These are phyloP conservation scores for Roridomyces roridus DNA, from an alignment of 768 basidiomycete species.

Conservation along the genomic window DNA sequence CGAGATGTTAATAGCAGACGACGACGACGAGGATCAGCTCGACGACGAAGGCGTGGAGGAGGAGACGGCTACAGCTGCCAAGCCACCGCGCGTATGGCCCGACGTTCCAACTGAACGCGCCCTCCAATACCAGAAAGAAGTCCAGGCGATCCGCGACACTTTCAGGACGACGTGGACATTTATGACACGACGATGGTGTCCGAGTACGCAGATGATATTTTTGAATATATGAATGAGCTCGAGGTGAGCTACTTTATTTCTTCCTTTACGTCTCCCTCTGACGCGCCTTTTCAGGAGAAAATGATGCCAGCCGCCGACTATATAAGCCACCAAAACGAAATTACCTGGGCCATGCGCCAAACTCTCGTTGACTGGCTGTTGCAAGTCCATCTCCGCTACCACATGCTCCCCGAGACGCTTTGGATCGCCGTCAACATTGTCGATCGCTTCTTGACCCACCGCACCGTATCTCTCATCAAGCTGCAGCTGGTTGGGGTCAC, in stretches of 20 bases:
- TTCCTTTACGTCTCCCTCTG: slow-evolving; percentile 9
- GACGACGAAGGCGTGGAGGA: slow-evolving; percentile 36
- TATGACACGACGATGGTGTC: slow-evolving; percentile 96
- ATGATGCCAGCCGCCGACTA: slow-evolving; percentile 93
- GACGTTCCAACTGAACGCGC: slow-evolving; percentile 69
- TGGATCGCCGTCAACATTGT: slow-evolving; percentile 99
- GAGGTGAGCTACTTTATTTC: slow-evolving; percentile 63
- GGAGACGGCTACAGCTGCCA: slow-evolving; percentile 38
- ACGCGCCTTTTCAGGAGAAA: slow-evolving; percentile 59
- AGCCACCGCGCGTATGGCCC: slow-evolving; percentile 71
- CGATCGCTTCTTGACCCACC: slow-evolving; percentile 89
- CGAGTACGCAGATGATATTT: slow-evolving; percentile 98
- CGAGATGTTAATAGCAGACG: slow-evolving; percentile 63
- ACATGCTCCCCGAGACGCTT: slow-evolving; percentile 98
- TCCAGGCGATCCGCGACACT: slow-evolving; percentile 74
- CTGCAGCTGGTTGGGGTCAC: slow-evolving; percentile 97
- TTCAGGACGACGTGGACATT: slow-evolving; percentile 72
- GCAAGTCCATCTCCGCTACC: slow-evolving; percentile 97
- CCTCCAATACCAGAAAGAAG: slow-evolving; percentile 60
- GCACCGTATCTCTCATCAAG: slow-evolving; percentile 87
- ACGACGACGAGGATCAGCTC: slow-evolving; percentile 46
- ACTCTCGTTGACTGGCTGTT: slow-evolving; percentile 98
- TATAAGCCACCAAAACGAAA: slow-evolving; percentile 92
- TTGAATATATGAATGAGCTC: slow-evolving; percentile 92
- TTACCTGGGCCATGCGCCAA: slow-evolving; percentile 93